phyloP scores from a whole-genome alignment of 108 stramenopile species.

The Pseudonitzschia delicatissima region DNA sequence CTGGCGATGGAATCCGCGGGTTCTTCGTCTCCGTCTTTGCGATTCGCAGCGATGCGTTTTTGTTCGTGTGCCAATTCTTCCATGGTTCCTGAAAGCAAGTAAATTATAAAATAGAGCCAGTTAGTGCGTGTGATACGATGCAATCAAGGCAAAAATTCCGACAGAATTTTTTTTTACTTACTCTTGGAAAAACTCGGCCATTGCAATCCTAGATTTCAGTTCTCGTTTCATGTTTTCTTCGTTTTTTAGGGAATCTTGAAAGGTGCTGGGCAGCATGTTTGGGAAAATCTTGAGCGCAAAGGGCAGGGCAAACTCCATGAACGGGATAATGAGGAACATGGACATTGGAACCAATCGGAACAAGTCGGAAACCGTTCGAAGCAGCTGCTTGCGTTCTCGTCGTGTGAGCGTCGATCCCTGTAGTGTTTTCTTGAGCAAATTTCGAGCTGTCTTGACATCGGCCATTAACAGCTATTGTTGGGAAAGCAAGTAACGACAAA shows the following conservation, averaged over 20 bases:
- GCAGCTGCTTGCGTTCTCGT: slow-evolving; percentile 94
- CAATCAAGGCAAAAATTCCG: too few species aligned
- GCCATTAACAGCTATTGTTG: slow-evolving; percentile 71
- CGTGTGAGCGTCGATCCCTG: slow-evolving; percentile 87
- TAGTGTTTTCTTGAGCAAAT: slow-evolving; percentile 74
- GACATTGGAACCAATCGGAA: slow-evolving; percentile 96
- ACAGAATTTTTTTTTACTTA: too few species aligned
- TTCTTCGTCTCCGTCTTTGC: slow-evolving; percentile 41
- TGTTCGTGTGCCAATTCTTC: slow-evolving; percentile 84
- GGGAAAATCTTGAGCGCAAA: slow-evolving; percentile 96
- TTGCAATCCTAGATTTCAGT: slow-evolving; percentile 90
- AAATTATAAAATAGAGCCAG: slow-evolving; percentile 8
- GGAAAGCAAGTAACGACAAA: not conserved
- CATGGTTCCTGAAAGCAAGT: too few species aligned
- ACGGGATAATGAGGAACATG: slow-evolving; percentile 97
- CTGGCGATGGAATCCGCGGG: slow-evolving; percentile 40
- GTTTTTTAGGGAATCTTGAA: slow-evolving; percentile 93
- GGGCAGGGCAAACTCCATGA: slow-evolving; percentile 97
- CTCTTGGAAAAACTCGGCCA: slow-evolving; percentile 98
- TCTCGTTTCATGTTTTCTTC: slow-evolving; percentile 98
- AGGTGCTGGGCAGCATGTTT: slow-evolving; percentile 99
- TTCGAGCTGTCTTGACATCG: slow-evolving; percentile 87
- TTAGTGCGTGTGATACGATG: not conserved
- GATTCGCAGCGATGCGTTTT: slow-evolving; percentile 62
- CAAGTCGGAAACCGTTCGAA: slow-evolving; percentile 93